Evolutionary conservation across 768 basidiomycete species (phyloP), one percentile per base, ranked within the genome.

Genomic region (Calocybe cyanea): DNA sequence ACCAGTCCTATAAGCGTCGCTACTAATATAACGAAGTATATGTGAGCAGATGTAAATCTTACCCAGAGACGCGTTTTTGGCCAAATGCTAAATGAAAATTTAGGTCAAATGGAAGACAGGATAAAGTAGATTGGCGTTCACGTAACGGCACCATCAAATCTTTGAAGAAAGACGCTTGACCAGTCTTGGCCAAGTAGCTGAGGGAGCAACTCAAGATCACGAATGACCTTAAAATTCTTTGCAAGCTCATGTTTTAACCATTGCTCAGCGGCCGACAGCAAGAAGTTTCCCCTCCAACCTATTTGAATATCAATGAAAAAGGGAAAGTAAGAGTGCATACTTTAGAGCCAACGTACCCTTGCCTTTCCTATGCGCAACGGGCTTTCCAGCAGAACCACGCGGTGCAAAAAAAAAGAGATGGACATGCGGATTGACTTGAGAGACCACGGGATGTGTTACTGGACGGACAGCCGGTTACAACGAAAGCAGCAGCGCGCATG

Each of bases 191-290:
- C 94, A 4, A 95, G 71, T 2, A 98, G 57, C 48, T 92, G 85
- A n/a, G 96, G 96, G 44, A 98, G 73, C 17, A 99, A 77, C 60
- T 99, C 96, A 1, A 99, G 76, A 62, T 98, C 96, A 33, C 96
- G 85, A 48, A 99, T 99, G 41, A 98, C 89, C 69, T 90, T 92
- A 76, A 95, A 94, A 60, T 97, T 96, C 73, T 97, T 98, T 3
- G 92, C 89, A 10, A 99, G 70, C 60, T 98, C 95, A 34, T 96
- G 79, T 62, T 97, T 97, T 49, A 96, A 73, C 81, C 89, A 93
- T 54, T 95, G 93, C 62, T 97, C 93, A 3, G 87, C 85, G 1
- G 93, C 93, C 2, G 91, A 92, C 8, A 97, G 67, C 15, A 97
- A 57, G 62, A 92, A 97, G 38, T 96, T 96, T 38, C 94, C 96